Base-by-base conservation (phyloP, 768 basidiomycete genomes). In the Chalciporus chontae region DNA sequence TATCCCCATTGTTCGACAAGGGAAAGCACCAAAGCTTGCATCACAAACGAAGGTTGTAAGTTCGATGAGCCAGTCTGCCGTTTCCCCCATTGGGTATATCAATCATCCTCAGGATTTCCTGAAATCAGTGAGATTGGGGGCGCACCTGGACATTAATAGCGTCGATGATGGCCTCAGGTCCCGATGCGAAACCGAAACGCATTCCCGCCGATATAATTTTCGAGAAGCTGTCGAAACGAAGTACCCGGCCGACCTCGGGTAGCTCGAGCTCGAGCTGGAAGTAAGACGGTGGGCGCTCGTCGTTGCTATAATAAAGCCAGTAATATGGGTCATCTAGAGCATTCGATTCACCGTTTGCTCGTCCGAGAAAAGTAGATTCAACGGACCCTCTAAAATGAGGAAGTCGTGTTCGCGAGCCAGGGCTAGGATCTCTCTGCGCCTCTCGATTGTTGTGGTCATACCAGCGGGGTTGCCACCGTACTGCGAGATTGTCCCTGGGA, bases 401-500 rank as follows among this genome's bases (percentile, higher is more conserved):
- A 94, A 78, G 60, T 85, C 76, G 62, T 88, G 77, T 57, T 85
- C 75, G 43, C 77, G 73, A 27, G 83, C 82, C 23, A 91, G 74
- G 50, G 73, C 67, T 14, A 94, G 75, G 9, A 86, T 78, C 60
- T 83, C 78, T 65, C 78, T 70, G 19, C 79, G 76, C 34, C 89
- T 76, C 47, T 81, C 78, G 13, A 78, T 65, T 0, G 83, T 77
- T 3, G 84, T 78, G 6, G 88, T 89, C 65, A 79, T 81, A 5
- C 90, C 90, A 7, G 85, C 85, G 5, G 87, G 87, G 63, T 93
- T 90, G 51, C 84, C 84, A 29, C 90, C 90, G 53, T 83, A 83
- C 81, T 85, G 49, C 8, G 27, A 46, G 40, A 17, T 13, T 9
- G 4, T 40, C 34, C 47, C 43, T 21, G 18, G 26, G 48, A 43